A percentile compares a stretch with the other conserved stretches of the same genome.
Conservation (phyloP, 495 filamentous ascomycete genomes). For the Aspergillus biplanus region DNA sequence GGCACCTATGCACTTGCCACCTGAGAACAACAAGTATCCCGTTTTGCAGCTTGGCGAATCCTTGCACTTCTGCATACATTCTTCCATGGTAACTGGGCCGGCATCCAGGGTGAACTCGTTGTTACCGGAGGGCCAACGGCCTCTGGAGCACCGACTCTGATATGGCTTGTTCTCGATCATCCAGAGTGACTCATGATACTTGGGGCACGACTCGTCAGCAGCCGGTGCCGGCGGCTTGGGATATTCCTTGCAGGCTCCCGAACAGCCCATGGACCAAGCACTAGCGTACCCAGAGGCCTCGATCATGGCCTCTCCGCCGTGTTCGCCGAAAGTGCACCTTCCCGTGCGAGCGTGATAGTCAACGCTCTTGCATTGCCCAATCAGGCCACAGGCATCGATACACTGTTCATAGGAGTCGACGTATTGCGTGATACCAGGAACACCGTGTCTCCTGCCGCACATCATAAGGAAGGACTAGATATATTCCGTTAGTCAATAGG, state of each 20-base stretch:
- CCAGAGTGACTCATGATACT: not conserved
- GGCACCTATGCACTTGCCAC: too few species aligned
- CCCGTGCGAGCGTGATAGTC: not conserved
- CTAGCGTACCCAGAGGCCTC: not conserved
- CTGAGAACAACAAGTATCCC: too few species aligned
- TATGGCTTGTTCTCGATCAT: not conserved
- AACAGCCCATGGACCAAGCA: not conserved
- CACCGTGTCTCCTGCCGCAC: not conserved
- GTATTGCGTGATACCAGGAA: not conserved
- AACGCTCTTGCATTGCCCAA: not conserved
- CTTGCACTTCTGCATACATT: not conserved
- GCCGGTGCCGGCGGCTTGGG: not conserved
- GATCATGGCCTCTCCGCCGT: not conserved
- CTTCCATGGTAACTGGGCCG: not conserved
- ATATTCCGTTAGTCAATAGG: not conserved
- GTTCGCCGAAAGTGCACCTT: not conserved
- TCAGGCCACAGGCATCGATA: not conserved
- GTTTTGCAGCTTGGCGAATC: too few species aligned
- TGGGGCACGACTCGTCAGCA: not conserved
- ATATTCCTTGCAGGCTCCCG: not conserved
- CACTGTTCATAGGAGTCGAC: conserved; percentile 1
- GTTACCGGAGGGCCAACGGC: not conserved
- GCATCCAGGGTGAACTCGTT: not conserved
- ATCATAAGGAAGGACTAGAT: not conserved
- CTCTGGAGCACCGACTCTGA: not conserved